These are phyloP conservation scores for Canavalia ensiformis DNA, from an alignment of 306 rosid species.

Conservation along the genomic window DNA sequence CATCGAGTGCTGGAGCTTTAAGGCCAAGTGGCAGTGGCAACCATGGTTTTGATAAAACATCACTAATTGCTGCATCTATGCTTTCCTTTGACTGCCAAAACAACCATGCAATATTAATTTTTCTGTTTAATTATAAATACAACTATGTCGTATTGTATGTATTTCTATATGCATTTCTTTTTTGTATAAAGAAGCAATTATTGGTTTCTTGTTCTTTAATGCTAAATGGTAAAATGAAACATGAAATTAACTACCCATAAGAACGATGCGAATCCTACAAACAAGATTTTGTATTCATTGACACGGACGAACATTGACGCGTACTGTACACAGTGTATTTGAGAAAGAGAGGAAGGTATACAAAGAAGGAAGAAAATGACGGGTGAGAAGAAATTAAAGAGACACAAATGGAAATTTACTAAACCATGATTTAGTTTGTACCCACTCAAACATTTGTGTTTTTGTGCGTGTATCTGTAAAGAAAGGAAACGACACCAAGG, in stretches of 20 bases:
- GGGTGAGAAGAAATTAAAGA: neutral
- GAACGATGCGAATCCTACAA: conserved; percentile 28
- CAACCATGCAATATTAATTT: neutral
- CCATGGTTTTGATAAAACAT: conserved; percentile 85
- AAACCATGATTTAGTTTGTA: conserved; percentile 8
- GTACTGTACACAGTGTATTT: neutral
- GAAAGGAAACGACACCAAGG: conserved; percentile 19
- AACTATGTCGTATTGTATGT: too few species aligned
- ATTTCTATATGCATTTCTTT: neutral
- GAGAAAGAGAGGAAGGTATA: neutral
- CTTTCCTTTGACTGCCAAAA: conserved; percentile 87
- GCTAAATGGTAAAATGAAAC: neutral
- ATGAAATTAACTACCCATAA: conserved; percentile 21
- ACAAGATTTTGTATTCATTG: conserved; percentile 30
- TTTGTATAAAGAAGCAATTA: neutral
- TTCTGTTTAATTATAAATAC: neutral
- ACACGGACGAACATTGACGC: conserved; percentile 37
- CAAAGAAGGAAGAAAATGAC: conserved; percentile 24
- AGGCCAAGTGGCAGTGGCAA: conserved; percentile 93
- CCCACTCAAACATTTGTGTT: conserved; percentile 5
- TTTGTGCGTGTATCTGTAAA: neutral
- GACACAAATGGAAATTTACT: neutral
- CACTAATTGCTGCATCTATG: conserved; percentile 90
- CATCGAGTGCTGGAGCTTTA: conserved; percentile 79
- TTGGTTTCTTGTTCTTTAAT: neutral